Conservation (phyloP, 805 yeast species). For the Candida schatavii region DNA sequence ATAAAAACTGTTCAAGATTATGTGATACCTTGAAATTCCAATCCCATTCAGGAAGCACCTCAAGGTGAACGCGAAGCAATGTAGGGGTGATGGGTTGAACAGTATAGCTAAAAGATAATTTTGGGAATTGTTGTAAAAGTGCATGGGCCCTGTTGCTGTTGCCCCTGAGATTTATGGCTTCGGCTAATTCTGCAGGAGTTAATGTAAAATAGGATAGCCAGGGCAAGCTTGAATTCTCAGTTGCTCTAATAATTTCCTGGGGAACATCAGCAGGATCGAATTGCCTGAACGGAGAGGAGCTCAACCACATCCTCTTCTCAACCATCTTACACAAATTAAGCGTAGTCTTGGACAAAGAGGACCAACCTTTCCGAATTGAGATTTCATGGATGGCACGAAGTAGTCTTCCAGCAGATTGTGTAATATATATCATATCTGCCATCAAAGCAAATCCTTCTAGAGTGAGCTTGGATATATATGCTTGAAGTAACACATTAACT, state of each 20-base stretch:
- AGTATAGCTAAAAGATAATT: slow-evolving; percentile 52
- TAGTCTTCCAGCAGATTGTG: slow-evolving; percentile 90
- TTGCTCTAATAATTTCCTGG: slow-evolving; percentile 60
- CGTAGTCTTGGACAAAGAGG: slow-evolving; percentile 53
- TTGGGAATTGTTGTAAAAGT: slow-evolving; percentile 71
- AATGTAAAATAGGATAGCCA: slow-evolving; percentile 76
- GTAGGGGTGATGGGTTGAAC: slow-evolving; percentile 78
- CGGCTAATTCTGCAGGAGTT: slow-evolving; percentile 75
- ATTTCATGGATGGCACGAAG: slow-evolving; percentile 84
- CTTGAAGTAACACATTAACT: slow-evolving; percentile 74
- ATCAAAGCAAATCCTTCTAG: slow-evolving; percentile 87
- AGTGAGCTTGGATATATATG: slow-evolving; percentile 74
- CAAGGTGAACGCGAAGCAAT: slow-evolving; percentile 62
- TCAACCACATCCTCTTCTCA: slow-evolving; percentile 78
- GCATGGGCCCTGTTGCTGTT: slow-evolving; percentile 60
- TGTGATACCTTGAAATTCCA: slow-evolving; percentile 74
- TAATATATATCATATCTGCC: slow-evolving; percentile 90
- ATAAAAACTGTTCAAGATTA: slow-evolving; percentile 57
- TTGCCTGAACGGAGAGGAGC: slow-evolving; percentile 84
- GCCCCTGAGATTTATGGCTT: slow-evolving; percentile 70
- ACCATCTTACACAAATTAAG: slow-evolving; percentile 76
- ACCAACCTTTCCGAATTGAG: slow-evolving; percentile 67
- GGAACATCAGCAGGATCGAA: slow-evolving; percentile 62
- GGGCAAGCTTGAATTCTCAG: slow-evolving; percentile 80
- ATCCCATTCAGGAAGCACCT: slow-evolving; percentile 66